Conservation (phyloP, 1,284 basidiomycete species). For the Agroathelia rolfsii region DNA sequence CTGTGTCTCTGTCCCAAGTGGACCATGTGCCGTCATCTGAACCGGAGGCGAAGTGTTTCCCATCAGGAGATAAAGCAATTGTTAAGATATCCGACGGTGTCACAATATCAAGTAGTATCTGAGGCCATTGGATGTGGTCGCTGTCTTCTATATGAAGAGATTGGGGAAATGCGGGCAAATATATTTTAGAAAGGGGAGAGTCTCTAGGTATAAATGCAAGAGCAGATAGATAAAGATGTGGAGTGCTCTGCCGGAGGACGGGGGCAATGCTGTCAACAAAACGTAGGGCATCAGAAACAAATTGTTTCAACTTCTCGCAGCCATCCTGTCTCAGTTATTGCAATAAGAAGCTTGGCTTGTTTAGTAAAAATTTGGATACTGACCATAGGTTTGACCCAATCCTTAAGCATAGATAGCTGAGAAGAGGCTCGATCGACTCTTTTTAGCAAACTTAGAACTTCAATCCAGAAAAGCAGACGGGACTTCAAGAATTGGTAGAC, state of each 20-base stretch:
- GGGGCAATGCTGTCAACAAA: conserved; percentile 22
- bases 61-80: conserved; percentile 13
- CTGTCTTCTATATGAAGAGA: no score
- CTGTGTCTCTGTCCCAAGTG: conserved; percentile 6
- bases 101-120: no score
- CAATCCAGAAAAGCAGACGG: conserved; percentile 26
- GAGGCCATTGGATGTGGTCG: no score
- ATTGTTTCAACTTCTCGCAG: conserved; percentile 10
- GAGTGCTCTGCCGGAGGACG: conserved; percentile 22
- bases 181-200: conserved; percentile 14
- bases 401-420: conserved; percentile 9
- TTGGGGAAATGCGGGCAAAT: conserved; percentile 12
- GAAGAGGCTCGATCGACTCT: conserved; percentile 12
- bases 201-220: conserved; percentile 22
- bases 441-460: conserved; percentile 24
- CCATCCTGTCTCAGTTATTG: no score
- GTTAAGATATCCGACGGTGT: conserved; percentile 6
- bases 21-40: conserved; percentile 10
- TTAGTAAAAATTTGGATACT: conserved; percentile 5
- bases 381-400: conserved; percentile 12
- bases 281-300: conserved; percentile 18
- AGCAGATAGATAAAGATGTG: conserved; percentile 30
- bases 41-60: conserved; percentile 12
- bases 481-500: conserved; percentile 16
- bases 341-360: conserved; percentile 4